phyloP scores from a whole-genome alignment of 2,329 filamentous ascomycete genomes.

The Aspergillus tanneri region DNA sequence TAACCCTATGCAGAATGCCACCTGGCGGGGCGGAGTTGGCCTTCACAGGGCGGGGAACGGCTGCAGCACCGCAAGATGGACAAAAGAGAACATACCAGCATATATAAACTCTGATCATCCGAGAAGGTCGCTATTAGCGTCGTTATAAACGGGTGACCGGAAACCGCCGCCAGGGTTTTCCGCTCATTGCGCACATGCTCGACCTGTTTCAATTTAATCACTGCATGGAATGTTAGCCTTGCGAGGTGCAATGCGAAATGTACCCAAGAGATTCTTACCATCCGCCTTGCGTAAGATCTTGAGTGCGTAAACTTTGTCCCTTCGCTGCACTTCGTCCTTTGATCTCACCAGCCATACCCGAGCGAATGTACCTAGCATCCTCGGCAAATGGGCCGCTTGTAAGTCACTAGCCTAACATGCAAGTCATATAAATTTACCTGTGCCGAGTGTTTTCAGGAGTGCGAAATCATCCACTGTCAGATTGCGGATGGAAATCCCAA shows the following conservation, averaged over 20 bases:
- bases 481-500: slow-evolving; percentile 38
- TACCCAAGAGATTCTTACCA: slow-evolving; percentile 34
- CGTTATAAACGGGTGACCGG: slow-evolving; percentile 66
- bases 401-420: slow-evolving; percentile 13
- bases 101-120: slow-evolving; percentile 58
- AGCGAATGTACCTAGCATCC: slow-evolving; percentile 50
- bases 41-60: background rate
- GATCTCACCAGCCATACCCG: slow-evolving; percentile 51
- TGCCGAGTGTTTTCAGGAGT: slow-evolving; percentile 51
- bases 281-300: slow-evolving; percentile 53
- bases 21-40: background rate
- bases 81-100: slow-evolving; percentile 43
- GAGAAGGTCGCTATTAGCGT: slow-evolving; percentile 65
- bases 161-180: slow-evolving; percentile 61
- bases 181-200: slow-evolving; percentile 68
- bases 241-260: background rate
- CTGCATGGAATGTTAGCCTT: slow-evolving; percentile 25
- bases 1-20: no score
- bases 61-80: background rate
- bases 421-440: slow-evolving; percentile 37
- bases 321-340: slow-evolving; percentile 36
- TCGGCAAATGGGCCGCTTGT: background rate
- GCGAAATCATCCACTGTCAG: slow-evolving; percentile 47
- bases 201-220: slow-evolving; percentile 64
- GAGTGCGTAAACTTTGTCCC: slow-evolving; percentile 48